phyloP scores from a whole-genome alignment of 768 basidiomycete genomes.

The Guyanaporus albipodus region DNA sequence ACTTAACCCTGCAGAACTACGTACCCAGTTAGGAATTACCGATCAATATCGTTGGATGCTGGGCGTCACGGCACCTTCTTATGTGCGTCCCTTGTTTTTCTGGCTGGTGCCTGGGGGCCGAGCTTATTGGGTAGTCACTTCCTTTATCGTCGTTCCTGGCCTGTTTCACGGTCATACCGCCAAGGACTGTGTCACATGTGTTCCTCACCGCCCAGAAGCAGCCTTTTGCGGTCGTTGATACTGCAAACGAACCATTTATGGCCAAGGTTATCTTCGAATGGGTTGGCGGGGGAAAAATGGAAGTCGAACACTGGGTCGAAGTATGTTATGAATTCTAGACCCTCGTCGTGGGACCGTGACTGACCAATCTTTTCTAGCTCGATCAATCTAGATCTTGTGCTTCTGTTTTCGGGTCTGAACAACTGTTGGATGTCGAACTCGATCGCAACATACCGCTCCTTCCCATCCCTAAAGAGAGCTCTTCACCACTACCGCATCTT shows the following conservation, averaged over 20 bases:
- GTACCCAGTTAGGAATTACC: conserved; percentile 20
- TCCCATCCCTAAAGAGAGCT: conserved; percentile 22
- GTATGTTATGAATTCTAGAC: conserved; percentile 26
- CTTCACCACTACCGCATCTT: conserved; percentile 26
- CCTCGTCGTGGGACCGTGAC: not conserved
- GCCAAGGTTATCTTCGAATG: conserved; percentile 40
- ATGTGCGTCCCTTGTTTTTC: conserved; percentile 34
- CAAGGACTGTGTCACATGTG: conserved; percentile 28
- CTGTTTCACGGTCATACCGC: conserved; percentile 37
- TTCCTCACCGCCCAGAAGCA: conserved; percentile 33
- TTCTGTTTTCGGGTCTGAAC: conserved; percentile 45
- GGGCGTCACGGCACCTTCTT: conserved; percentile 42
- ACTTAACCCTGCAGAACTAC: conserved; percentile 32
- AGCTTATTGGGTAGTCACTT: conserved; percentile 20
- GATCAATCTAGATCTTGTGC: conserved; percentile 37
- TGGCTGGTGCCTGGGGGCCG: not conserved
- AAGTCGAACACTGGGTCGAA: conserved; percentile 52
- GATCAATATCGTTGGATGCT: conserved; percentile 49
- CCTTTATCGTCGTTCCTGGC: conserved; percentile 32
- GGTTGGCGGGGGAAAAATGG: conserved; percentile 41
- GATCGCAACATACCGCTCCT: conserved; percentile 40
- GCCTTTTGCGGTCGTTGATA: conserved; percentile 40
- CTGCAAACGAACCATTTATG: conserved; percentile 43
- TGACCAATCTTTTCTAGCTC: conserved; percentile 31
- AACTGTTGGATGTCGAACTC: conserved; percentile 48